Base-by-base conservation (phyloP, 257 asterid species). In the Nicotiana obtusifolia region DNA sequence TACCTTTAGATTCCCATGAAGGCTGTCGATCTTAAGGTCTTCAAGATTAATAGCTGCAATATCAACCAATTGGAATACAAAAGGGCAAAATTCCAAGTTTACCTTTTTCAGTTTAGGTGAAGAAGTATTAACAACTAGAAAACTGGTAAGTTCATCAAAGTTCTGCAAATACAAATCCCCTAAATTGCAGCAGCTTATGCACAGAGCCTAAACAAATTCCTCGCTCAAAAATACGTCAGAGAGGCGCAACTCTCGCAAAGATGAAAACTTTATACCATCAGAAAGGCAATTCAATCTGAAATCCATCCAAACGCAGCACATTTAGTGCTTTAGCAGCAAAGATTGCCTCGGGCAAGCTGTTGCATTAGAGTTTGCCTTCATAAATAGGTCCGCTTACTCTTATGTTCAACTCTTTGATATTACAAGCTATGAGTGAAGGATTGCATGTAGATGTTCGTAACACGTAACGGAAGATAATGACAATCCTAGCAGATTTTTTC, bases 11-110 rank as follows among this genome's bases (percentile, higher is more conserved):
- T 33, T 26, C 53, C 44, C 1, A 19, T 31, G 3, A 30, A 10
- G 19, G 35, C 19, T 24, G 67, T 11, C 10, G 11, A 52, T 44
- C 16, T 10, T 10, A 44, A 67, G 79, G 13, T 66, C 17, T 37
- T 81, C 83, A 6, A 81, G 67, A 53, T 16, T 52, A 5, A 59
- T 47, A n/a, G 83, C 78, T 52, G 56, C 56, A 66, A 66, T 54
- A 26, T 81, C 78, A 67, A 81, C 60, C 68, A 28, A n/a, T 7
- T 20, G 10, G 7, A 66, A 11, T 3, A 0, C 3, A 26, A 9
- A 5, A 13, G 8, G 19, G 41, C 26, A 60, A n/a, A 1, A 6
- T 37, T 52, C 8, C 16, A 31, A 0, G 5, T 22, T 49, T 7
- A 52, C 14, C 11, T 31, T 30, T 13, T 65, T 52, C 41, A 65